Conservation (phyloP, 345 rosid genomes). For the Limnanthes douglasii region DNA sequence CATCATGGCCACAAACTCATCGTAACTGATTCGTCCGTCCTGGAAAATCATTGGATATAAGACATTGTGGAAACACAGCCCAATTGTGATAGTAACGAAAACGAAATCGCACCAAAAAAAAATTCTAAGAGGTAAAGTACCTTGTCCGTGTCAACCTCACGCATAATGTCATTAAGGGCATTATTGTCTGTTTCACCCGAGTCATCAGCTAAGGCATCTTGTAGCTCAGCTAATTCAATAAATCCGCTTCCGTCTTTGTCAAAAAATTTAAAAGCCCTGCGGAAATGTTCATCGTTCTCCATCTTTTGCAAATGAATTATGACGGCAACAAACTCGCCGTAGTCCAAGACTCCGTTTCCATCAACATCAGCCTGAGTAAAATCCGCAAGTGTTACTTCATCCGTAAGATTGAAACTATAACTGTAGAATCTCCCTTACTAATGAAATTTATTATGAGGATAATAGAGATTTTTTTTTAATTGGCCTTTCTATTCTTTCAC, state of each 20-base stretch:
- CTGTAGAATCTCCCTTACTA: too few species aligned
- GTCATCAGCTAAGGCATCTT: slow-evolving; percentile 63
- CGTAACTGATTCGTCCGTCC: slow-evolving; percentile 86
- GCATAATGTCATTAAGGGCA: slow-evolving; percentile 75
- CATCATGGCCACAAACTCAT: slow-evolving; percentile 95
- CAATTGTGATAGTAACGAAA: not conserved
- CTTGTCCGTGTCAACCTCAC: slow-evolving; percentile 94
- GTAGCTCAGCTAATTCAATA: slow-evolving; percentile 70
- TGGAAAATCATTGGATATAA: too few species aligned
- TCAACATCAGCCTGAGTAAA: slow-evolving; percentile 83
- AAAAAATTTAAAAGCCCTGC: slow-evolving; percentile 80
- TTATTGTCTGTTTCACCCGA: slow-evolving; percentile 48
- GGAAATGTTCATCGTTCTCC: slow-evolving; percentile 93
- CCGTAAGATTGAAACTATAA: slow-evolving; percentile 1
- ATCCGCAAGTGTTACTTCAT: not conserved
- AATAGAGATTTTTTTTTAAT: too few species aligned
- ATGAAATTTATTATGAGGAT: too few species aligned
- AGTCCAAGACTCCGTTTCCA: slow-evolving; percentile 79
- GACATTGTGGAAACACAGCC: not conserved
- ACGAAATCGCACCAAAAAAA: slow-evolving; percentile 2
- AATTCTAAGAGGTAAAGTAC: slow-evolving; percentile 16
- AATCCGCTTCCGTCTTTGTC: slow-evolving; percentile 73
- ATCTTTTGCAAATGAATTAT: slow-evolving; percentile 96
- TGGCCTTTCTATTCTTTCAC: too few species aligned
- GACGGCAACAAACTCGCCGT: slow-evolving; percentile 95